Evolutionary conservation across 352 stramenopile species (phyloP).

Genomic region (Phytophthora pistaciae): DNA sequence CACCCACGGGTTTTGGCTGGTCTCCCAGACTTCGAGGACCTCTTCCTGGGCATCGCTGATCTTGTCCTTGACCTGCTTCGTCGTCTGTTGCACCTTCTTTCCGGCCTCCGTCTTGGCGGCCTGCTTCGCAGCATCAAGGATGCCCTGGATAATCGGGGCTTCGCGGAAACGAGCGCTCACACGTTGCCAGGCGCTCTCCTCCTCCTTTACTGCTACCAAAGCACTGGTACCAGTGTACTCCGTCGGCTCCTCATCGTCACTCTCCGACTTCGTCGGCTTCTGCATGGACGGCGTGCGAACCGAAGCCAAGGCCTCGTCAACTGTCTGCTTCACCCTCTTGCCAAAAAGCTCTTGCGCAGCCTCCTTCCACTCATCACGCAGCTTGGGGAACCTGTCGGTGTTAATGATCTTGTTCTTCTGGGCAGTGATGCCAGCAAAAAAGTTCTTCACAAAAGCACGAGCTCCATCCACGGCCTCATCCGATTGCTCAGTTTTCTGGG

Average conservation of each 20-base stretch:
- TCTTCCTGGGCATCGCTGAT: conserved; percentile 86
- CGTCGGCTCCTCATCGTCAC: conserved; percentile 45
- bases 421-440: conserved; percentile 55
- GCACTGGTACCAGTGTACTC: conserved; percentile 81
- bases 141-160: conserved; percentile 95
- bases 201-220: conserved; percentile 92
- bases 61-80: conserved; percentile 84
- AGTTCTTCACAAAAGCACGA: conserved; percentile 66
- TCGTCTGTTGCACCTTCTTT: conserved; percentile 74
- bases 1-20: conserved; percentile 98
- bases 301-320: conserved; percentile 82
- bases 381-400: conserved; percentile 47
- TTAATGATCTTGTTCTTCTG: conserved; percentile 75
- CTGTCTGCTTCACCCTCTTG: conserved; percentile 69
- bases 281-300: conserved; percentile 61
- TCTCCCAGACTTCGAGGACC: conserved; percentile 97
- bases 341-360: conserved; percentile 85
- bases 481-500: conserved; percentile 37
- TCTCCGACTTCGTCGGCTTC: conserved; percentile 43
- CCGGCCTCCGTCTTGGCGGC: conserved; percentile 81
- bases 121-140: conserved; percentile 84
- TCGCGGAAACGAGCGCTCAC: conserved; percentile 94
- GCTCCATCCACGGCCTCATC: conserved; percentile 46
- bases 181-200: conserved; percentile 95
- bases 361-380: conserved; percentile 77